Evolutionary conservation across 2,329 filamentous ascomycete species (phyloP), one percentile per base, ranked within the genome.

Genomic region (Monilinia fructicola): DNA sequence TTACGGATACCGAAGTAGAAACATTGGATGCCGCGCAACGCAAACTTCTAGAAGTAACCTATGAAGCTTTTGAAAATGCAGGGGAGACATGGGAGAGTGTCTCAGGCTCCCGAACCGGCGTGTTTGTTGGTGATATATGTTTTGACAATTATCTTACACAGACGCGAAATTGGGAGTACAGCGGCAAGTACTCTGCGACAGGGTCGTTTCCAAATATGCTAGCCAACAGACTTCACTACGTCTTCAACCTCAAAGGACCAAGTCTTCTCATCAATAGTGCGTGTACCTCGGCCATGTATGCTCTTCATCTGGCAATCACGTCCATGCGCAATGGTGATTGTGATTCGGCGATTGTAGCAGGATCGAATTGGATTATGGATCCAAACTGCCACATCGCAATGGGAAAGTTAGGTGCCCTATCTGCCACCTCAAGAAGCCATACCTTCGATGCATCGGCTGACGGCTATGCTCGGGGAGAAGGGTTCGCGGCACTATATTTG

Each of bases 381-480:
- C 54, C 31, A 23, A 56, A 23, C 21, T 42, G 18, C 21, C 21
- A 44, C 18, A 69, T 44, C 54, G 65, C 35, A 66, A 40, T 42
- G 63, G 65, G 12, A 52, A 67, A 64, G 31, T n/a, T 63, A 53
- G 63, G 62, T 46, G 55, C 54, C 5, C n/a, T 67, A 5, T 65
- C 67, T 42, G 11, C 35, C 64, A 81, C 84, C 65, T 83, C 83
- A 0, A 82, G 81, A 66, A 84, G 82, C 54, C 84, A 81, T 67
- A 83, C 82, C 3, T 88, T 86, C 69, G 86, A 89, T 69, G 72
- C 79, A n/a, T 78, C 81, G 1, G 87, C 85, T 26, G 83, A 86
- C 66, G 87, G 87, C 0, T 90, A 90, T 71, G 86, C 83, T 0
- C 79, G 87, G 50, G 87, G 85, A 1, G 87, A 90, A 70, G 87